phyloP scores from a whole-genome alignment of 441 rosid genomes.

The Euphorbia celastroides region DNA sequence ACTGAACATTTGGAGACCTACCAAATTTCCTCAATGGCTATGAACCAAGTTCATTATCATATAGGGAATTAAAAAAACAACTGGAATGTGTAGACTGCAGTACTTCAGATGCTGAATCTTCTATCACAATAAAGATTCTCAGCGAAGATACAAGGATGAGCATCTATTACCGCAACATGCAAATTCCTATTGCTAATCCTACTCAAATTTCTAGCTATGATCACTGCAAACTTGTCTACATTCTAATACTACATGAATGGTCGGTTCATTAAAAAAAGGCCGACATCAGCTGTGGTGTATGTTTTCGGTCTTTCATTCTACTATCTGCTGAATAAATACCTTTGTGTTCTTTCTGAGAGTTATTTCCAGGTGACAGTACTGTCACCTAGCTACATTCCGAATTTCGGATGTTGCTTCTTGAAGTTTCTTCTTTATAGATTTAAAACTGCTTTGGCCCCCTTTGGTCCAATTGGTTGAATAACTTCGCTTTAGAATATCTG shows the following conservation, averaged over 20 bases:
- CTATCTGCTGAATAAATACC: not conserved
- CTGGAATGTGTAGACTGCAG: not conserved
- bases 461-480: constrained; percentile 66
- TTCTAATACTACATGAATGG: not conserved
- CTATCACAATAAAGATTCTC: not conserved
- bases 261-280: constrained; percentile 10
- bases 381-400: constrained; percentile 58
- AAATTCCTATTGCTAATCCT: constrained; percentile 4
- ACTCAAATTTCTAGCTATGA: not conserved
- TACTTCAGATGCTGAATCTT: not conserved
- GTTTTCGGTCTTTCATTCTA: not conserved
- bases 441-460: constrained; percentile 56
- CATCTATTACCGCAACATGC: not conserved
- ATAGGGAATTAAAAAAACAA: not conserved
- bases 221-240: not conserved
- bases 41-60: not conserved
- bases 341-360: not conserved
- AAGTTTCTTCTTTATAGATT: constrained; percentile 68
- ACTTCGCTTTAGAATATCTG: constrained; percentile 69
- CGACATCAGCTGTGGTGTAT: not conserved
- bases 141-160: not conserved
- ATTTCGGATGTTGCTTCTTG: constrained; percentile 82
- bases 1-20: not conserved
- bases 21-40: not conserved
- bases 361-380: not conserved